Conservation (phyloP, 139 green algal genomes). For the Chlorella sp. region DNA sequence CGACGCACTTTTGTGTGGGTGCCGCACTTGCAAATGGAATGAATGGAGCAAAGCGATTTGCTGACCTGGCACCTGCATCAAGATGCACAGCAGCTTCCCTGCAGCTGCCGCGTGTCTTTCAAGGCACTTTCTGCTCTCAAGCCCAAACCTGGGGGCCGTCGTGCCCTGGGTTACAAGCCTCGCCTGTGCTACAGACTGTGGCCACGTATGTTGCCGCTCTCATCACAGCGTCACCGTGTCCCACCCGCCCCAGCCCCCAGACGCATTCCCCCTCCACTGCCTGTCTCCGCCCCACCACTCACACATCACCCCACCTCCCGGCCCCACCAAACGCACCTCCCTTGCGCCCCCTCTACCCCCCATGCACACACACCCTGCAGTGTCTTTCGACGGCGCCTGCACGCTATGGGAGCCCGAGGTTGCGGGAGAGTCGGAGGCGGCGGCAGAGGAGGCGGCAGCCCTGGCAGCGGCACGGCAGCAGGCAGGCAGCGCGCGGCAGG, state of each 20-base stretch:
- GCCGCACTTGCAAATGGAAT: no score
- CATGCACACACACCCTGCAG: no score
- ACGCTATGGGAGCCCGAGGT: slow-evolving; percentile 62
- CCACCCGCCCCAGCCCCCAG: no score
- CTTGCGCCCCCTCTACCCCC: no score
- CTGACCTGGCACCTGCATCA: not conserved
- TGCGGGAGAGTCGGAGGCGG: slow-evolving; percentile 10
- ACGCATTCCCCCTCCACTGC: no score
- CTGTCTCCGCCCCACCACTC: no score
- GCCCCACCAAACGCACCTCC: not conserved
- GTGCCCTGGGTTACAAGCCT: not conserved
- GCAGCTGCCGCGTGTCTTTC: not conserved
- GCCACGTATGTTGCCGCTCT: no score
- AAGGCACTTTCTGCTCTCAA: not conserved
- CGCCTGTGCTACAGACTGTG: not conserved
- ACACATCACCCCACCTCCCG: no score
- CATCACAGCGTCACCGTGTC: no score
- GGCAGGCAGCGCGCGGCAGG: not conserved
- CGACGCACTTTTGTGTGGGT: no score
- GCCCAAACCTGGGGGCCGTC: not conserved
- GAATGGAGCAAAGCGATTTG: not conserved
- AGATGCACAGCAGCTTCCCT: not conserved
- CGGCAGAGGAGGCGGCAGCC: slow-evolving; percentile 15
- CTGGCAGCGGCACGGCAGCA: not conserved
- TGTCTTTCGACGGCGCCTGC: slow-evolving; percentile 85